Conservation (phyloP, 371 early-diverging fungal genomes). For the Mortierella sp. region DNA sequence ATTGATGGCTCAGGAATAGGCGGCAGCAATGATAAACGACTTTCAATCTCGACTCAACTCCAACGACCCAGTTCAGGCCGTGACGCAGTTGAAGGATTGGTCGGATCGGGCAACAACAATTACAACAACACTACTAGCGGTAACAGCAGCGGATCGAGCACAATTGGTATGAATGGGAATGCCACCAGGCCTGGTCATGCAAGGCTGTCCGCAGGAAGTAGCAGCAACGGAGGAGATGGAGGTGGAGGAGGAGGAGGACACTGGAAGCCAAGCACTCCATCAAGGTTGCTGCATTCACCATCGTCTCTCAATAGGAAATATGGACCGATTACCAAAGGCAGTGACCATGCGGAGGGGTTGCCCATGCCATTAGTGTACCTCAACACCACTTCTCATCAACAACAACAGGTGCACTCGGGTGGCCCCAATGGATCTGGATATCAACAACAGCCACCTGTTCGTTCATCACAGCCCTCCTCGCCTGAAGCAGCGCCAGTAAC, state of each 20-base stretch:
- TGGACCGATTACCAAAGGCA: background rate
- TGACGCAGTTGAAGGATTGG: background rate
- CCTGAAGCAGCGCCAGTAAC: background rate
- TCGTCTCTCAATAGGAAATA: background rate
- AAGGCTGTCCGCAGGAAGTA: background rate
- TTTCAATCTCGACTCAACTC: background rate
- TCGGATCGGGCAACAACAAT: background rate
- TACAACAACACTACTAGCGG: background rate
- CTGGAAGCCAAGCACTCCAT: background rate
- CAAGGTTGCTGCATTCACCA: background rate
- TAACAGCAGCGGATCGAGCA: background rate
- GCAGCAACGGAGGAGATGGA: background rate
- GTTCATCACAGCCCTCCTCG: background rate
- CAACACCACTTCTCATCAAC: background rate
- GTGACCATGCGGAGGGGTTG: background rate
- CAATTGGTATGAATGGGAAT: conserved; percentile 6
- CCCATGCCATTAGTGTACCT: background rate
- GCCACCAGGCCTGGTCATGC: background rate
- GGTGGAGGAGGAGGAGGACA: background rate
- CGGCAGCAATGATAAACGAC: background rate
- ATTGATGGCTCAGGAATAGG: background rate
- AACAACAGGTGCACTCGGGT: background rate
- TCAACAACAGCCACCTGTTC: background rate
- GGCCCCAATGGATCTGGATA: background rate
- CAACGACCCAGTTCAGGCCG: background rate